Percentiles rank a stretch among this genome's conserved stretches.
Conservation (phyloP, 371 early-diverging fungal genomes). For the Apophysomyces ossiformis region DNA sequence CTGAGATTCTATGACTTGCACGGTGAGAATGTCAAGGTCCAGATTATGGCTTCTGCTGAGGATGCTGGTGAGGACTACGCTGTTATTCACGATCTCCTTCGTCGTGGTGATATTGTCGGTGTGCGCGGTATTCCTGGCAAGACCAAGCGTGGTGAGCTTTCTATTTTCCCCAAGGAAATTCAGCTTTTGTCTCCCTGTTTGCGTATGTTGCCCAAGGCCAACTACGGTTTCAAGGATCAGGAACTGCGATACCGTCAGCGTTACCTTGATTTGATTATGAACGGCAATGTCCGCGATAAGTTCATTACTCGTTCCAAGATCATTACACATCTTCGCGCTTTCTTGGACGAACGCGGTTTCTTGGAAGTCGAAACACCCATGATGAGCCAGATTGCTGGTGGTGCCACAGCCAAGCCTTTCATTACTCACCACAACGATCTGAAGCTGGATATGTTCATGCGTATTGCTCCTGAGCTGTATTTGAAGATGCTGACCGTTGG, state of each 20-base stretch:
- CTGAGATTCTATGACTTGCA: conserved; percentile 97
- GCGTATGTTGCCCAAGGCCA: conserved; percentile 95
- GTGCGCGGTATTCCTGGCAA: conserved; percentile 93
- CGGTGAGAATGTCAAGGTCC: conserved; percentile 92
- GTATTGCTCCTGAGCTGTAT: conserved; percentile 99
- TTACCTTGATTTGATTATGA: conserved; percentile 99
- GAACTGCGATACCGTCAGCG: conserved; percentile 98
- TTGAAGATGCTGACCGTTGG: conserved; percentile 98
- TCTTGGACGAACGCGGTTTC: conserved; percentile 94
- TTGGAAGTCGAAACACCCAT: conserved; percentile 99
- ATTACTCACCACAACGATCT: conserved; percentile 99
- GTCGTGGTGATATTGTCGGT: conserved; percentile 99
- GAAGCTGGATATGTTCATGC: conserved; percentile 98
- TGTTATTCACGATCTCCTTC: conserved; percentile 79
- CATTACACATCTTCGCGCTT: conserved; percentile 94
- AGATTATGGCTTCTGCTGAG: conserved; percentile 90
- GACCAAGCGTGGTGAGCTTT: conserved; percentile 96
- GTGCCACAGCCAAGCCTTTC: conserved; percentile 99
- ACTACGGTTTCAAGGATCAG: conserved; percentile 96
- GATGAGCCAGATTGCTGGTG: conserved; percentile 99
- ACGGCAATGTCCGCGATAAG: conserved; percentile 93
- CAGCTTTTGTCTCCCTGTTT: conserved; percentile 95
- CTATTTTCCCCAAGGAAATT: conserved; percentile 92
- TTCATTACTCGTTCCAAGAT: conserved; percentile 93
- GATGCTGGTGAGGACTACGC: conserved; percentile 83